phyloP scores from a whole-genome alignment of 306 rosid genomes.

The Corylus americana region DNA sequence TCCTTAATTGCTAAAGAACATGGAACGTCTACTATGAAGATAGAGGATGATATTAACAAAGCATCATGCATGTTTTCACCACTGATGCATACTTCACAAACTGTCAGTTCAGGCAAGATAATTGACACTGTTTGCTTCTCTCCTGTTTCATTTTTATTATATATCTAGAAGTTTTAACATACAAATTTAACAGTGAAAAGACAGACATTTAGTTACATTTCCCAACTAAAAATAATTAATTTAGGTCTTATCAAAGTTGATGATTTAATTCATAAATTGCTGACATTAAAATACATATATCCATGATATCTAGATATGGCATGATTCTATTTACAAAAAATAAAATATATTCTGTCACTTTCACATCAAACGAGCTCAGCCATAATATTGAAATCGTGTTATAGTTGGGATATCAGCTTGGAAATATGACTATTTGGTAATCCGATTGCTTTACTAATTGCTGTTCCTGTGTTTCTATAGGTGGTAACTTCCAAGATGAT shows the following conservation, averaged over 20 bases:
- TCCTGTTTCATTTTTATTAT: neutral
- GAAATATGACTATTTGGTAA: too few species aligned
- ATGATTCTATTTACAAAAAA: neutral
- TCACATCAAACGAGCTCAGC: neutral
- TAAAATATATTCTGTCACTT: neutral
- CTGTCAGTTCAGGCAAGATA: conserved; percentile 30
- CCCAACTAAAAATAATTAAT: neutral
- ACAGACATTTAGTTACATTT: neutral
- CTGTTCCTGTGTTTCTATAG: conserved; percentile 25
- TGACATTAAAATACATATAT: neutral
- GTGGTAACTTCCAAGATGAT: conserved; percentile 18
- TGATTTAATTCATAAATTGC: neutral
- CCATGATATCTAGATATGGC: neutral
- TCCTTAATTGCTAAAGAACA: neutral
- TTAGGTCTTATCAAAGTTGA: too few species aligned
- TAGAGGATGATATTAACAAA: neutral
- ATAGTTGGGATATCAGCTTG: neutral
- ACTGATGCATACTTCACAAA: neutral
- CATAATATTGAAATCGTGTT: neutral
- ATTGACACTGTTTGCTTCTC: neutral
- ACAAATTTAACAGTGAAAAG: neutral
- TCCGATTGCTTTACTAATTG: conserved; percentile 11
- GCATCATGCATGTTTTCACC: neutral
- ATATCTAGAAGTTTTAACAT: neutral
- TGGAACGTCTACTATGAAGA: neutral